Evolutionary conservation across 257 asterid genomes (phyloP).

Genomic region (Striga asiatica): DNA sequence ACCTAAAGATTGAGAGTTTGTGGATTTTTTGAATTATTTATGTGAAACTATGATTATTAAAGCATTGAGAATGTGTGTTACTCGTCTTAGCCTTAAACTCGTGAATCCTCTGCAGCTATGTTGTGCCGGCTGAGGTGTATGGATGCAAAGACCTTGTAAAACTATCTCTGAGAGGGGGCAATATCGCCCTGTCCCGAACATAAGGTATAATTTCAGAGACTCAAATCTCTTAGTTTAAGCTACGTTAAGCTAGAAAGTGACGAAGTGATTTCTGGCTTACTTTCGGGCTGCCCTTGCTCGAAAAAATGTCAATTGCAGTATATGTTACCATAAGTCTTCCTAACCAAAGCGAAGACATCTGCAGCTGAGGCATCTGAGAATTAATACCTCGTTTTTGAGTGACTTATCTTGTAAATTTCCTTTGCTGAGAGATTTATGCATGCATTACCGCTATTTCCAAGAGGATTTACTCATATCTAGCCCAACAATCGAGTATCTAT

Average conservation of each 20-base stretch:
- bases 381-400: not conserved
- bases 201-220: not conserved
- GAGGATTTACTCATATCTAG: not conserved
- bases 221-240: not conserved
- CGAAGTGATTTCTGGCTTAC: not conserved
- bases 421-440: not conserved
- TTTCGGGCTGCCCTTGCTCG: not conserved
- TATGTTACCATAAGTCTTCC: not conserved
- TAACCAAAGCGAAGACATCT: not conserved
- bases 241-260: not conserved
- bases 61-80: not conserved
- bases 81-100: not conserved
- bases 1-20: not conserved
- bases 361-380: not conserved
- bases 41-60: too few species aligned
- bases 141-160: not conserved
- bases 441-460: not conserved
- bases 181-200: not conserved
- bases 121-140: not conserved
- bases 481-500: slow-evolving; percentile 2
- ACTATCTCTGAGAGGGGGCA: not conserved
- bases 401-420: not conserved
- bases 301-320: not conserved
- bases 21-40: too few species aligned
- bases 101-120: not conserved